Percentiles rank a stretch among this genome's conserved stretches.
These are phyloP conservation scores for Schoenoplectus tabernaemontani DNA, from an alignment of 202 grass and related monocot genomes.

Conservation along the genomic window DNA sequence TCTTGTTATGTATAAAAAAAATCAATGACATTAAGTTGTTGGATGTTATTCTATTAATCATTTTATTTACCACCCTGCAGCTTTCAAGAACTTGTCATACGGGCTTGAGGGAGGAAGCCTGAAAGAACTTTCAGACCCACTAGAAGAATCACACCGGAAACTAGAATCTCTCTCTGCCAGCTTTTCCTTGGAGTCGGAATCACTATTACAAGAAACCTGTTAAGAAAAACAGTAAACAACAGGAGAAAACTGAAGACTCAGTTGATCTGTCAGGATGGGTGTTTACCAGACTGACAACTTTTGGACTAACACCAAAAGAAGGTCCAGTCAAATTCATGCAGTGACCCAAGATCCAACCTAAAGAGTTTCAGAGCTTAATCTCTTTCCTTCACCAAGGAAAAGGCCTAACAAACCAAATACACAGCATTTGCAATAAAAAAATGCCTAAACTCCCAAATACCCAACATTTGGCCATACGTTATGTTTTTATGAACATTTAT, in stretches of 20 bases:
- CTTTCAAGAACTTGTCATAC: slow-evolving; percentile 94
- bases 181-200: slow-evolving; percentile 15
- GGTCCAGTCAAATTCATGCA: not conserved
- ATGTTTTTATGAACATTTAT: not conserved
- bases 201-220: slow-evolving; percentile 11
- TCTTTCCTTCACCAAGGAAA: not conserved
- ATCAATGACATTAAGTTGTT: not conserved
- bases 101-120: slow-evolving; percentile 81
- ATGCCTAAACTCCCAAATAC: too few species aligned
- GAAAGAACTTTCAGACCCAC: slow-evolving; percentile 61
- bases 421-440: not conserved
- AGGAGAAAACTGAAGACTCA: not conserved
- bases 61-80: slow-evolving; percentile 62
- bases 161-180: slow-evolving; percentile 30
- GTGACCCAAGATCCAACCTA: not conserved
- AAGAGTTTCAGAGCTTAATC: not conserved
- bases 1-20: not conserved
- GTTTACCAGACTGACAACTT: not conserved
- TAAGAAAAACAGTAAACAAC: not conserved
- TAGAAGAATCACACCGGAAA: slow-evolving; percentile 54
- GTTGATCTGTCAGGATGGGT: not conserved
- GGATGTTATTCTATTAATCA: not conserved
- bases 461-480: not conserved
- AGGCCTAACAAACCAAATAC: not conserved
- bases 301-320: too few species aligned